Percentiles rank a stretch among this genome's conserved stretches.
Evolutionary conservation across 345 rosid genomes (phyloP).

Genomic region (Chamaenerion angustifolium): DNA sequence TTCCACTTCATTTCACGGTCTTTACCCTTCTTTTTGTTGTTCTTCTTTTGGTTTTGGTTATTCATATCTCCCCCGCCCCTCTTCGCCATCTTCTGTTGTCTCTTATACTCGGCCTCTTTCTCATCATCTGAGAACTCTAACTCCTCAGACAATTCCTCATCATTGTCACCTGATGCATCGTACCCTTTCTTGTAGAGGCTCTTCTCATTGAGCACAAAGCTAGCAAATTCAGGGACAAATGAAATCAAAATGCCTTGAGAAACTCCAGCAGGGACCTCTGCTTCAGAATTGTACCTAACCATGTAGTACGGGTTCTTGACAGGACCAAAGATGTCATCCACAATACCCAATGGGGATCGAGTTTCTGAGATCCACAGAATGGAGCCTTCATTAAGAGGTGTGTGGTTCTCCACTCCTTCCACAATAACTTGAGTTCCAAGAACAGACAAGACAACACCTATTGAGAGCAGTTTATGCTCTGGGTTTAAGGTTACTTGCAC

Average conservation of each 20-base stretch:
- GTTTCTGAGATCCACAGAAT: conserved; percentile 67
- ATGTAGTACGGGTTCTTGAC: conserved; percentile 73
- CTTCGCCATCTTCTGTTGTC: conserved; percentile 54
- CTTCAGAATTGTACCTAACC: conserved; percentile 84
- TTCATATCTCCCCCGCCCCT: conserved; percentile 33
- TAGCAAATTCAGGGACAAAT: conserved; percentile 64
- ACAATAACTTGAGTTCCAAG: conserved; percentile 67
- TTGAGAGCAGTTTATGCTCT: conserved; percentile 57
- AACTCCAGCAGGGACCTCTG: conserved; percentile 54
- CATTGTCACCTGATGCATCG: conserved; percentile 92
- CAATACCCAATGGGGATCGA: conserved; percentile 53
- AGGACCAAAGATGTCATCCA: conserved; percentile 96
- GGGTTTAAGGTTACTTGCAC: conserved; percentile 47
- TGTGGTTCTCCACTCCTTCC: conserved; percentile 69
- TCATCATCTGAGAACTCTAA: conserved; percentile 93
- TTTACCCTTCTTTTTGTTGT: conserved; percentile 35
- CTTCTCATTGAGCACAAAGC: conserved; percentile 57
- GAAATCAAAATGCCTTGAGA: conserved; percentile 52
- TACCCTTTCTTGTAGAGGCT: conserved; percentile 78
- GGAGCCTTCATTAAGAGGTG: conserved; percentile 77
- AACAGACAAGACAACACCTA: conserved; percentile 78
- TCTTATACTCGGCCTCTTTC: conserved; percentile 72
- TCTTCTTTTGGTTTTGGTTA: conserved; percentile 35
- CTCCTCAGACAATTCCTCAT: conserved; percentile 75
- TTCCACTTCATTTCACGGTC: conserved; percentile 31